These are phyloP conservation scores for Austroboletus novae-zelandiae DNA, from an alignment of 1,284 basidiomycete species.

Conservation along the genomic window DNA sequence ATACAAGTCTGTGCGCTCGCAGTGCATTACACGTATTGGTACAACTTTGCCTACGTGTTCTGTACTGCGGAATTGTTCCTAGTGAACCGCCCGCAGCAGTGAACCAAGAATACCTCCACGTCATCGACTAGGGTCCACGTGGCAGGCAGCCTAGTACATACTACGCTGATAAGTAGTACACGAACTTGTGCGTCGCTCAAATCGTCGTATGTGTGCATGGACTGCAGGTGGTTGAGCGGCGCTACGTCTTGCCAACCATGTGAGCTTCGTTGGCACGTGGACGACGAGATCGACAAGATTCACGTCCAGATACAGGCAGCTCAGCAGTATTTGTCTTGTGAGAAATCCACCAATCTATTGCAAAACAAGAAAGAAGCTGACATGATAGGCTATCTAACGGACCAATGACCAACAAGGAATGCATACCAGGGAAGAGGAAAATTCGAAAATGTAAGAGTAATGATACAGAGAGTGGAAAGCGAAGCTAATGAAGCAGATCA, in stretches of 20 bases:
- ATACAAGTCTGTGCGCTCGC: not conserved
- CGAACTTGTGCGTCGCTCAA: not conserved
- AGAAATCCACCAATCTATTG: constrained; percentile 9
- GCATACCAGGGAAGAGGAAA: constrained; percentile 1
- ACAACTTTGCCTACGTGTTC: constrained; percentile 19
- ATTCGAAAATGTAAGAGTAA: constrained; percentile 5
- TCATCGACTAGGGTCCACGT: not conserved
- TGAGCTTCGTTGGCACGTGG: constrained; percentile 17
- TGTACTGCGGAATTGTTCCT: constrained; percentile 4
- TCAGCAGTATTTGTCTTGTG: not conserved
- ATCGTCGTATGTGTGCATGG: not conserved
- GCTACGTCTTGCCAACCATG: not conserved
- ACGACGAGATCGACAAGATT: constrained; percentile 1
- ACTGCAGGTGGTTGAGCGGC: not conserved
- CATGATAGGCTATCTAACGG: constrained; percentile 1
- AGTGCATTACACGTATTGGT: constrained; percentile 9
- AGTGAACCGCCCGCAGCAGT: not conserved
- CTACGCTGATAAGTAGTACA: not conserved
- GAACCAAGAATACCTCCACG: not conserved
- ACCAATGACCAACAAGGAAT: constrained; percentile 4
- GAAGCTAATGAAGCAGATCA: constrained; percentile 3
- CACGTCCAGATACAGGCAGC: not conserved
- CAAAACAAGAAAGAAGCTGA: not conserved
- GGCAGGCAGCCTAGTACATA: not conserved
- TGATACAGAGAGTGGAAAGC: constrained; percentile 7